Evolutionary conservation across 1,139 yeast species (phyloP), one percentile per base, ranked within the genome.

Genomic region (Magnusiomyces magnusii): DNA sequence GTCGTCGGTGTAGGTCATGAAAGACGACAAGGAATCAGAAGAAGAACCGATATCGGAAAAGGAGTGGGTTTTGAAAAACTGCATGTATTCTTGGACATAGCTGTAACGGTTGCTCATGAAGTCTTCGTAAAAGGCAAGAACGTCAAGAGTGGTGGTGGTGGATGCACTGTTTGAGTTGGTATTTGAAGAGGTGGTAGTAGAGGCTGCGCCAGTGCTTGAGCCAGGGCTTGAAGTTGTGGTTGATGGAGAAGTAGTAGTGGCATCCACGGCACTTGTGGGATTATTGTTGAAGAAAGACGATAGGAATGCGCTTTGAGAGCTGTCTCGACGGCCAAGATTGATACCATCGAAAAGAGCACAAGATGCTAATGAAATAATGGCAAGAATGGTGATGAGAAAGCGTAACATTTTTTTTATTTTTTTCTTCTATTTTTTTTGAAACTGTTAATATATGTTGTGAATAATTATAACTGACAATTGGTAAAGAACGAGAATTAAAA

Each of bases 1-100:
- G n/a, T 51, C 54, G 49, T 59, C 60, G 10, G 60, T 59, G 34
- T 57, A 57, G 3, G 62, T 59, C 41, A 59, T 21, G 36, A 59
- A 23, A 15, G 47, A 51, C 2, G 62, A 59, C 39, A 59, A 55
- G 47, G 51, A 39, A 9, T 23, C 7, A 25, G 44, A 15, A 9
- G 25, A 31, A 23, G 54, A 28, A 2, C 51, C 56, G 10, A 24
- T 31, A 19, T 51, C 21, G 3, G 56, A 17, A 47, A 57, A 57
- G 10, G 55, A 25, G 49, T 59, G 60, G 0, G 62, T 59, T 24
- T 57, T 49, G 54, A 59, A 59, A 47, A 57, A 59, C 19, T 55
- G 13, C 23, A 41, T 27, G 56, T 59, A 57, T 1, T 28, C 31
- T 36, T 55, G 47, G 28, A 59, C 54, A 53, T 59, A 59, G 24